A percentile compares a stretch with the other conserved stretches of the same genome.
Evolutionary conservation across 306 rosid genomes (phyloP).

Genomic region (Dryas drummondii): DNA sequence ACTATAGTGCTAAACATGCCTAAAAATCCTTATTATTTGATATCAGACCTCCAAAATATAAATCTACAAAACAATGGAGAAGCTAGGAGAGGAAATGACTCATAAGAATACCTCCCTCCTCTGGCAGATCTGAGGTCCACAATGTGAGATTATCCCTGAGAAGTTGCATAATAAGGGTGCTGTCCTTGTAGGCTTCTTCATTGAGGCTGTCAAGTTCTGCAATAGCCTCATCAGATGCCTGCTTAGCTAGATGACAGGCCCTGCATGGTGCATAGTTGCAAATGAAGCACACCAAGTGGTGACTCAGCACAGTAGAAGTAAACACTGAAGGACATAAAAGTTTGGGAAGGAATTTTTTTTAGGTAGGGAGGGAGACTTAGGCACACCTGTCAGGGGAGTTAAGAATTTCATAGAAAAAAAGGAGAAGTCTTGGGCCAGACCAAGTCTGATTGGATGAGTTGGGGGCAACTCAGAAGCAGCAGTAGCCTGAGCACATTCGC

Average conservation of each 20-base stretch:
- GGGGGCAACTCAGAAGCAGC: conserved; percentile 53
- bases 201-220: conserved; percentile 44
- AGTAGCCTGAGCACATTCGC: conserved; percentile 23
- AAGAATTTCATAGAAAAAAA: conserved; percentile 70
- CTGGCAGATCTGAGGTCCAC: conserved; percentile 68
- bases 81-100: not conserved
- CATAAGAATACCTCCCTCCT: conserved; percentile 46
- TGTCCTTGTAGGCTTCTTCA: conserved; percentile 70
- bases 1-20: too few relatives aligned
- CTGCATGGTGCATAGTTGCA: conserved; percentile 21
- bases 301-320: not conserved
- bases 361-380: not conserved
- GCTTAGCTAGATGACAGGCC: conserved; percentile 46
- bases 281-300: not conserved
- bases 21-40: too few relatives aligned
- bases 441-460: conserved; percentile 65
- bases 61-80: not conserved
- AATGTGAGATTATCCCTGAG: conserved; percentile 72
- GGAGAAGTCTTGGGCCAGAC: conserved; percentile 67
- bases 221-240: conserved; percentile 47
- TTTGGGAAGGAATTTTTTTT: not conserved
- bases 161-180: conserved; percentile 69
- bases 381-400: conserved; percentile 67
- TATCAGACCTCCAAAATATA: too few relatives aligned
- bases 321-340: not conserved